These are phyloP conservation scores for Gynostemma pentaphyllum DNA, from an alignment of 306 rosid genomes.

Conservation along the genomic window DNA sequence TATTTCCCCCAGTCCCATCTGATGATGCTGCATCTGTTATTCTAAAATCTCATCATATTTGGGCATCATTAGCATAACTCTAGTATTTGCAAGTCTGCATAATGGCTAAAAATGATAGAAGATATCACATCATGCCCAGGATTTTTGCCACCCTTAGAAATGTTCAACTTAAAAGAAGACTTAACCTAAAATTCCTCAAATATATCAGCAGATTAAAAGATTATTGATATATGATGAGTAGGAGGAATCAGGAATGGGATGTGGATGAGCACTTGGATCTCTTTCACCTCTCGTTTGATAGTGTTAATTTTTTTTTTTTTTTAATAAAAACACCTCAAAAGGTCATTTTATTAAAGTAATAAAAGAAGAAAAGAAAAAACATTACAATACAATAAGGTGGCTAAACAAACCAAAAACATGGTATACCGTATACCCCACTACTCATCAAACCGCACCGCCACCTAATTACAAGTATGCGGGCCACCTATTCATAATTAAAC, in stretches of 20 bases:
- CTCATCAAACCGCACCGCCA: no score
- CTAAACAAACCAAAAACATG: no score
- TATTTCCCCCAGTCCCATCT: not conserved
- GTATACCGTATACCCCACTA: no score
- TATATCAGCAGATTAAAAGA: not conserved
- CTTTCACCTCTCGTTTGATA: no score
- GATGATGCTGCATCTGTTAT: not conserved
- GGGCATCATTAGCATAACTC: not conserved
- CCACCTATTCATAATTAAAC: no score
- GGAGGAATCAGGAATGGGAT: not conserved
- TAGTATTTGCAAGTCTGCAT: not conserved
- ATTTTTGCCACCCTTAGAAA: not conserved
- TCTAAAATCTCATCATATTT: not conserved
- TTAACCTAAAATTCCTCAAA: not conserved
- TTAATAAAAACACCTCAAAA: no score
- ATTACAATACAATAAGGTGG: no score
- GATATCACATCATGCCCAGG: not conserved
- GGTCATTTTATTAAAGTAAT: no score
- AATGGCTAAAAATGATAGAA: not conserved
- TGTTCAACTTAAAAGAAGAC: not conserved
- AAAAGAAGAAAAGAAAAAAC: no score
- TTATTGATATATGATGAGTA: not conserved
- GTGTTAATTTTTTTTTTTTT: no score
- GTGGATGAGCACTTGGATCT: no score
- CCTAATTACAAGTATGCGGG: no score